Base-by-base conservation (phyloP, 2,329 filamentous ascomycete species). In the Verticillium zaregamsianum region DNA sequence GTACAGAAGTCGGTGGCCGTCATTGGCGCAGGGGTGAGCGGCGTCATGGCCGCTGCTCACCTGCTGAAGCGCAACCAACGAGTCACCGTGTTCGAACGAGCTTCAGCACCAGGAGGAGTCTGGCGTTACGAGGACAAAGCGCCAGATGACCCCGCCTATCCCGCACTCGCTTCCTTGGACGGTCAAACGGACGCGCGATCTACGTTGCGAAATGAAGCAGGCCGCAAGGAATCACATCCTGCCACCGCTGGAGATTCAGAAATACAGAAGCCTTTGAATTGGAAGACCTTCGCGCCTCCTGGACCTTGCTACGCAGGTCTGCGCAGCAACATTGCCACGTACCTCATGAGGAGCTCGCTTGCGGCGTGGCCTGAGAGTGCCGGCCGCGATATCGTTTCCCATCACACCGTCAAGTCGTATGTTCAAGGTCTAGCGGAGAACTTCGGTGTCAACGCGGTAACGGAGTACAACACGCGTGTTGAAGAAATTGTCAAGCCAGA, bases 241-340 rank as follows among this genome's bases (percentile, higher is more conserved):
- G 14, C 55, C 5, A n/a, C 20, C n/a, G 7, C 11, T 32, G 3
- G 17, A 15, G 14, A 6, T 11, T 8, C 11, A 55, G 25, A 55
- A 4, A 11, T 3, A 9, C 17, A 37, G 31, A 15, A 32, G 17
- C 12, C 8, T 4, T 7, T 57, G 7, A 23, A 8, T 25, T 20
- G 45, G 20, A 52, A 52, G 9, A 11, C 9, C 2, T 70, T 68
- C 40, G 65, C 69, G 2, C 70, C 69, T 3, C 73, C 71, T 0
- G 73, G 72, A 0, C 76, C 92, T 80, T 77, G 84, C 82, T 75
- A 83, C 62, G 73, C 72, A 5, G 81, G 82, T 2, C 75, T 93
- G 8, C 88, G 88, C 69, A 92, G 90, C 39, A 95, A 94, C 68
- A 89, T 93, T 3, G 89, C 90, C 0, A 86, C 88, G n/a, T 79